Evolutionary conservation across 2,329 filamentous ascomycete genomes (phyloP), one percentile per base, ranked within the genome.

Genomic region (Lachnellula subtilissima): DNA sequence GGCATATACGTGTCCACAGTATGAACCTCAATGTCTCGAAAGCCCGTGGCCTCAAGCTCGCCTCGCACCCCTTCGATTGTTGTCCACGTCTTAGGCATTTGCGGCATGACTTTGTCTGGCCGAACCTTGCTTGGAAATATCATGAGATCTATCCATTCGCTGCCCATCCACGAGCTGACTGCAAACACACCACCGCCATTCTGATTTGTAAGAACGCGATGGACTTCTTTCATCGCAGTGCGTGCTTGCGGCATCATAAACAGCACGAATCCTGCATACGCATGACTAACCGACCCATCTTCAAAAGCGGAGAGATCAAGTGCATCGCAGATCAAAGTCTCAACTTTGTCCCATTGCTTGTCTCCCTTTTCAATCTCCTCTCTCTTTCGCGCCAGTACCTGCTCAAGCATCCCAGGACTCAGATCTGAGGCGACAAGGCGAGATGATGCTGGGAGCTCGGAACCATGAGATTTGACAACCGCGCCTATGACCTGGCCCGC

Each of bases 1-100:
- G 54, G 54, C 43, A 56, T 46, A 48, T 52, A 56, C 4, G 48
- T 40, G 15, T 53, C 43, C 49, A 52, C 14, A 5, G 54, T 35
- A 42, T 56, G 39, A 1, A 52, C 42, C 25, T 56, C 32, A 3
- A 56, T 39, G 19, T 56, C 49, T 11, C 40, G 11, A 45, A 56
- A 56, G 4, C 54, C 50, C 2, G 54, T 47, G 19, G 8, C 50
- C 25, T 56, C 50, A 3, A 56, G 49, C 36, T 53, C 54, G 17
- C 54, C 28, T 23, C 32, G 36, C 15, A 56, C 19, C 4, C 54
- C 54, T 7, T 56, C 35, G 15, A 53, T 19, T 15, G 49, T 53
- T 2, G n/a, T 28, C 54, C 54, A 56, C n/a, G 36, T 23, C 19
- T 15, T n/a, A 8, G 48, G 48, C 32, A 52, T 53, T 49, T 23